Percentiles rank a stretch among this genome's conserved stretches.
Conservation (phyloP, 306 rosid species). For the Quercus variabilis region DNA sequence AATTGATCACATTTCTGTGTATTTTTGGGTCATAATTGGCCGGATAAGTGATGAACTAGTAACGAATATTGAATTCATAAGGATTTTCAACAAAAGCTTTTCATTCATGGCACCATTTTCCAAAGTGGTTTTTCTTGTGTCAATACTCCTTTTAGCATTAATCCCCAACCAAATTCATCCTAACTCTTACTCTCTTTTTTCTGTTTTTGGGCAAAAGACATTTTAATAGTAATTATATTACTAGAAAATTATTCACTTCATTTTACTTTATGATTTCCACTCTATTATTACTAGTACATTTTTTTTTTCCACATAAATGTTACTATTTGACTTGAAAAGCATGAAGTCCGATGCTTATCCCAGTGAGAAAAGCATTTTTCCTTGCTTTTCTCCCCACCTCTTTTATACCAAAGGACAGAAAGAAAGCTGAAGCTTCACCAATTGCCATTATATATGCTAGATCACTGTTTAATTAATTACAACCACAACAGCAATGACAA, state of each 20-base stretch:
- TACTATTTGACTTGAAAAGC: constrained; percentile 49
- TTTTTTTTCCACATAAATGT: constrained; percentile 28
- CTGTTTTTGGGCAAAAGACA: not conserved
- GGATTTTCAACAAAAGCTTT: not conserved
- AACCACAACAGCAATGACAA: too few species aligned
- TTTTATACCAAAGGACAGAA: constrained; percentile 29
- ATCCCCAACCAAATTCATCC: not conserved
- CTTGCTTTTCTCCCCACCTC: constrained; percentile 28
- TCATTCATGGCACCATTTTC: not conserved
- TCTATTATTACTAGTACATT: constrained; percentile 24
- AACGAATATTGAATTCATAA: not conserved
- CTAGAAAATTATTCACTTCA: not conserved
- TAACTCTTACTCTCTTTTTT: not conserved
- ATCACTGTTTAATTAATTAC: too few species aligned
- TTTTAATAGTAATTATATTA: not conserved
- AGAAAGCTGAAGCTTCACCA: constrained; percentile 5
- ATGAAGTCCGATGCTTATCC: constrained; percentile 37
- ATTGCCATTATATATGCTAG: not conserved
- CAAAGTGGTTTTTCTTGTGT: not conserved
- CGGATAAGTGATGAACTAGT: not conserved
- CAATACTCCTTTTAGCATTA: not conserved
- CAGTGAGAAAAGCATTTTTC: constrained; percentile 45
- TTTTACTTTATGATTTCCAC: not conserved
- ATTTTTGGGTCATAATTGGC: not conserved
- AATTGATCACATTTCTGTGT: not conserved